Base-by-base conservation (phyloP, 2,329 filamentous ascomycete genomes). In the Zelopaecilomyces penicillatus region DNA sequence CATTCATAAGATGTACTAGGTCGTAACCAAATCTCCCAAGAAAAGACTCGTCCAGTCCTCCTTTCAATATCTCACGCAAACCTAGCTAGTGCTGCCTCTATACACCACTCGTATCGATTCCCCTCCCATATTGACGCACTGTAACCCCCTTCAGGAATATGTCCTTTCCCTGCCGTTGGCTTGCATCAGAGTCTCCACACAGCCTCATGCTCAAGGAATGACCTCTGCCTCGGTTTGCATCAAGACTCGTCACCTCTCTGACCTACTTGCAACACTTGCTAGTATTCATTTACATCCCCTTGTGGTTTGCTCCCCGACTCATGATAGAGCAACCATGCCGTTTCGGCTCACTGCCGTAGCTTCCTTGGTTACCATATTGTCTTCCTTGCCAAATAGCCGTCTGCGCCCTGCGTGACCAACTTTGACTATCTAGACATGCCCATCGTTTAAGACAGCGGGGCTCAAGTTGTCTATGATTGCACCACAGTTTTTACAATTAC, bases 161-260 rank as follows among this genome's bases (percentile, higher is more conserved):
- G 83, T 49, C 82, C 80, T 12, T 82, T 76, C 6, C 74, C 74
- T 0, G 87, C 87, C 87, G 87, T 56, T 82, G 70, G 2, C 75
- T 69, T 7, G 86, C 82, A 1, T 87, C 87, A 62, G 93, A 94
- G 1, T 87, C 87, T 19, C 87, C 87, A 94, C 2, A 93, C 86
- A 6, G 87, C 87, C 68, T 94, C 87, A 58, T 94, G 94, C 1
- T 87, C 87, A 46, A 94, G 73, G 19, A 5, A 91, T 76, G 5
- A 93, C 74, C 39, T 88, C 82, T 0, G 80, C 76, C 11, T 78
- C 70, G 8, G 69, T 68, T 1, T 80, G 74, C 6, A 91, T 67
- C 0, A 71, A 75, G 1, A 67, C 19, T 66, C 42, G 93, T 60
- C 3, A 87, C 79, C 1, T 78, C 69, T 34, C 72, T 70, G 45